Percentiles rank a stretch among this genome's conserved stretches.
Conservation (phyloP, 2,329 filamentous ascomycete genomes). For the Metarhizium rileyi region DNA sequence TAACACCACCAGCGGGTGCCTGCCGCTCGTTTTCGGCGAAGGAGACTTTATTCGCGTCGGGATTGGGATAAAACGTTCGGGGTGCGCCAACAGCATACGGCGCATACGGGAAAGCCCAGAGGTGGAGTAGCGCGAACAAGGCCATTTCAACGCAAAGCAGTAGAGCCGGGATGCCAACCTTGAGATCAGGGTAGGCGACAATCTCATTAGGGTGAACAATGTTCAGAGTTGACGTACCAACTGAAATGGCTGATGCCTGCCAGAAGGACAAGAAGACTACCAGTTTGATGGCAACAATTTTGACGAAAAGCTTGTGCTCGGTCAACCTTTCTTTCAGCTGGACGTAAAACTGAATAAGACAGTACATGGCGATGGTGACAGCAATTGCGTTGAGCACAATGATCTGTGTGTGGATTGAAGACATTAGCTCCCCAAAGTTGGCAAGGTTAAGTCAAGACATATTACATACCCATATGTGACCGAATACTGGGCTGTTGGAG, state of each 20-base stretch:
- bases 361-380: constrained; percentile 81
- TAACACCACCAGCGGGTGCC: constrained; percentile 52
- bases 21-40: constrained; percentile 33
- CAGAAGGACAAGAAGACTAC: constrained; percentile 90
- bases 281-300: constrained; percentile 78
- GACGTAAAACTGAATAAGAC: constrained; percentile 76
- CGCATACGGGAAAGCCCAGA: constrained; percentile 73
- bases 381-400: constrained; percentile 60
- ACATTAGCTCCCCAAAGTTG: background rate
- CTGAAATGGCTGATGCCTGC: constrained; percentile 51
- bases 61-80: constrained; percentile 35
- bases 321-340: constrained; percentile 61
- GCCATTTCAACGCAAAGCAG: constrained; percentile 81
- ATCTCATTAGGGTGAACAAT: constrained; percentile 50
- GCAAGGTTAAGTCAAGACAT: background rate
- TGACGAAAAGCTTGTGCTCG: constrained; percentile 64
- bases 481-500: constrained; percentile 67
- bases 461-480: constrained; percentile 66
- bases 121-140: constrained; percentile 64
- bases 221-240: constrained; percentile 47
- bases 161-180: constrained; percentile 69
- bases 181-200: constrained; percentile 64
- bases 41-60: constrained; percentile 30
- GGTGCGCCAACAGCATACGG: constrained; percentile 49
- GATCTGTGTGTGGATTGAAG: constrained; percentile 30